Percentiles rank a stretch among this genome's conserved stretches.
Conservation (phyloP, 2,329 filamentous ascomycete species). For the Stemphylium beticola region DNA sequence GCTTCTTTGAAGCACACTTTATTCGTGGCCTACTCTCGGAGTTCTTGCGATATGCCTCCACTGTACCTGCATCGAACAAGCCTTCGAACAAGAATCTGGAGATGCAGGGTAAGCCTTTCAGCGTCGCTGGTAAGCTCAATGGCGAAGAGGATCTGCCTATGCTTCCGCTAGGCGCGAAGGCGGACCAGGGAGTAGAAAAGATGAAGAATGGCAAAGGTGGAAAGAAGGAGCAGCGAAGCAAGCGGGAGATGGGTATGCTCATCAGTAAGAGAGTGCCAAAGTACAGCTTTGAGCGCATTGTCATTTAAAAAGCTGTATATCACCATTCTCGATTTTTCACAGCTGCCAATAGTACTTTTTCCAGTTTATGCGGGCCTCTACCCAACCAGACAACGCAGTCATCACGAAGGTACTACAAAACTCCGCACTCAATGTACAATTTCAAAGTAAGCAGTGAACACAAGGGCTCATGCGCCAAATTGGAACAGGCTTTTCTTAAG, state of each 20-base stretch:
- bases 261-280: conserved; percentile 79
- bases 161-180: conserved; percentile 77
- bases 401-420: too few relatives aligned
- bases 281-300: conserved; percentile 81
- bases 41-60: conserved; percentile 63
- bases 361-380: background rate
- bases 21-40: conserved; percentile 70
- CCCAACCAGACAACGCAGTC: too few relatives aligned
- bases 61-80: conserved; percentile 38
- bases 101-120: conserved; percentile 56
- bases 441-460: too few relatives aligned
- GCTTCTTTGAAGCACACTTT: conserved; percentile 71
- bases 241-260: conserved; percentile 76
- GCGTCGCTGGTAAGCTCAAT: conserved; percentile 40
- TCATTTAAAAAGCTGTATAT: conserved; percentile 11
- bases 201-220: conserved; percentile 69
- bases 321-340: background rate
- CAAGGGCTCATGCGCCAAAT: too few relatives aligned
- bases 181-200: conserved; percentile 54
- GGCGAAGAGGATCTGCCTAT: conserved; percentile 54
- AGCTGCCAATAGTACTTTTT: background rate
- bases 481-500: too few relatives aligned
- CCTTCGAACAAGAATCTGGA: conserved; percentile 41
- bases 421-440: too few relatives aligned
- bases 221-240: conserved; percentile 71